phyloP scores from a whole-genome alignment of 495 filamentous ascomycete species.

The Xylaria grammica region DNA sequence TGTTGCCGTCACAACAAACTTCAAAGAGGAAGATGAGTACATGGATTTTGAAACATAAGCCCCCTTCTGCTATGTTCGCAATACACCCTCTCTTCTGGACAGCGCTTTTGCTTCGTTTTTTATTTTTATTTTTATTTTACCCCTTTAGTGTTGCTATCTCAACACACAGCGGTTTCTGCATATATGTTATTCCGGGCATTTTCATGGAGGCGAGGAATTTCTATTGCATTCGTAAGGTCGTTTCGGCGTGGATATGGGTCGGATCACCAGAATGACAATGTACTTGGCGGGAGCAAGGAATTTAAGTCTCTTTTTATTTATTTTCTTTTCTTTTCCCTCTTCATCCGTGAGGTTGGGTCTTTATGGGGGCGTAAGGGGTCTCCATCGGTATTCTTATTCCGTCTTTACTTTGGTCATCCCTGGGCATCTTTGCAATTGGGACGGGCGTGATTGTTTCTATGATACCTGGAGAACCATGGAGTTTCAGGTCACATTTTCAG shows the following conservation, averaged over 20 bases:
- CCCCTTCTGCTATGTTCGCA: constrained; percentile 6
- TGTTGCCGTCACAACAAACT: constrained; percentile 59
- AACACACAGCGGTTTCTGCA: constrained; percentile 24
- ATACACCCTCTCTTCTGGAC: constrained; percentile 17
- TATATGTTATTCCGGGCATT: constrained; percentile 35
- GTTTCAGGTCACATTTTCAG: constrained; percentile 29
- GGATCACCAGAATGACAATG: constrained; percentile 17
- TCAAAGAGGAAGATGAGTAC: constrained; percentile 93
- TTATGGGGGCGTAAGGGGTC: constrained; percentile 8
- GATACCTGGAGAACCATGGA: constrained; percentile 41
- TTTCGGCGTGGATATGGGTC: constrained; percentile 22
- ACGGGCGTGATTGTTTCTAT: constrained; percentile 33
- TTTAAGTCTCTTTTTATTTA: constrained; percentile 19
- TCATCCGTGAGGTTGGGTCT: not conserved
- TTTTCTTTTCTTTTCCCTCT: constrained; percentile 6
- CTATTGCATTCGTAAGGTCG: constrained; percentile 29
- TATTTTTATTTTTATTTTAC: too few relatives aligned
- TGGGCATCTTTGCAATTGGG: constrained; percentile 30
- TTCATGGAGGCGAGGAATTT: constrained; percentile 25
- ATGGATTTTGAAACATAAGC: constrained; percentile 65
- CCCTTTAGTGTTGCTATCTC: constrained; percentile 28
- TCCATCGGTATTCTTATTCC: constrained; percentile 18
- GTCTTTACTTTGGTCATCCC: constrained; percentile 24
- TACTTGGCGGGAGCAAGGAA: constrained; percentile 3
- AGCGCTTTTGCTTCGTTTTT: constrained; percentile 34